phyloP scores from a whole-genome alignment of 139 green algal species.

The Chlorella sp. region DNA sequence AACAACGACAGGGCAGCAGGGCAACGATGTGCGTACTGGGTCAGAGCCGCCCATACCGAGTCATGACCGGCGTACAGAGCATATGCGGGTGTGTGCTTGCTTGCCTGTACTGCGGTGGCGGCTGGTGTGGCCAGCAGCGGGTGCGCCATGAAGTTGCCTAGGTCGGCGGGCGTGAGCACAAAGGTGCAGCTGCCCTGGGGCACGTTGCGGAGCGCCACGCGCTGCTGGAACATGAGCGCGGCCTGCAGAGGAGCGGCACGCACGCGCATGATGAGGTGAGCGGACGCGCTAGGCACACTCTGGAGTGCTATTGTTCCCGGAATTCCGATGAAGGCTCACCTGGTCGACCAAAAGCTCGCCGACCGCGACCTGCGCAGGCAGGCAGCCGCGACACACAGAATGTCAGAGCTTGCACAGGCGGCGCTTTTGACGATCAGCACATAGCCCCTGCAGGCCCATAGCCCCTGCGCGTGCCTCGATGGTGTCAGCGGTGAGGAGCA shows the following conservation, averaged over 20 bases:
- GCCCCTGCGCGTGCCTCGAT: constrained; percentile 18
- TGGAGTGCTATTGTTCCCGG: too few species aligned
- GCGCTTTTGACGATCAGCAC: too few species aligned
- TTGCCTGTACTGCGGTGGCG: neutral
- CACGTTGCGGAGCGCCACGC: constrained; percentile 19
- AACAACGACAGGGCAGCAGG: neutral
- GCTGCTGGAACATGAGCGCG: constrained; percentile 19
- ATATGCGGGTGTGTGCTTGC: too few species aligned
- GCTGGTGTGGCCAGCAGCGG: neutral
- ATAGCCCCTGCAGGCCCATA: too few species aligned
- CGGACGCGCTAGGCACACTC: too few species aligned
- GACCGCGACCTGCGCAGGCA: constrained; percentile 37
- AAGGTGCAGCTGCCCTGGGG: constrained; percentile 8
- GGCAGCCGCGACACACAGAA: too few species aligned
- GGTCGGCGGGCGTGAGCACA: constrained; percentile 5
- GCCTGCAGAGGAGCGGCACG: too few species aligned
- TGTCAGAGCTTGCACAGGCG: too few species aligned
- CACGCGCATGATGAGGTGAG: too few species aligned
- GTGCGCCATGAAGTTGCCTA: constrained; percentile 17
- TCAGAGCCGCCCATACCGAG: neutral
- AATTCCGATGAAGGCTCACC: too few species aligned
- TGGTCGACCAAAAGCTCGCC: constrained; percentile 47
- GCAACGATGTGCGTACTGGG: neutral
- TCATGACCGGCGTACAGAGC: neutral
- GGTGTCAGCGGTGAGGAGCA: constrained; percentile 21